These are phyloP conservation scores for Globisporangium splendens DNA, from an alignment of 352 stramenopile genomes.

Conservation along the genomic window DNA sequence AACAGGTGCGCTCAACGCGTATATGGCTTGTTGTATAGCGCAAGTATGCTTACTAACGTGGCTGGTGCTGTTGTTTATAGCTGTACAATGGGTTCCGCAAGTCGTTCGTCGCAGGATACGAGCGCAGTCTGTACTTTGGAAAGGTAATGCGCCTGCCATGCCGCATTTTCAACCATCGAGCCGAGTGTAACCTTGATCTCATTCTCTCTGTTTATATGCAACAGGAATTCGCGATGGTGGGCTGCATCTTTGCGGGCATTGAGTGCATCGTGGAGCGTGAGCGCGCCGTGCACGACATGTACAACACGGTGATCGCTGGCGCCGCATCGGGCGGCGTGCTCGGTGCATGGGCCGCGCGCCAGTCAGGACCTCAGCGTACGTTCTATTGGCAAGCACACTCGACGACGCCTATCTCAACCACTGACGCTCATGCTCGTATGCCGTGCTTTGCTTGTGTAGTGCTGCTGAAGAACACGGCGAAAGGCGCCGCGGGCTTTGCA, in stretches of 20 bases:
- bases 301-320: conserved; percentile 75
- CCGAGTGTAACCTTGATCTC: neutral
- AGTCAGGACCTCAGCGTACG: conserved; percentile 59
- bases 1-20: conserved; percentile 42
- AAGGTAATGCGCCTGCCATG: conserved; percentile 34
- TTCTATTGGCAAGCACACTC: neutral
- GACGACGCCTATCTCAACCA: neutral
- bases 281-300: conserved; percentile 68
- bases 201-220: neutral
- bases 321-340: conserved; percentile 61
- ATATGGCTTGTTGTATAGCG: conserved; percentile 1
- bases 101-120: conserved; percentile 71
- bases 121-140: conserved; percentile 85
- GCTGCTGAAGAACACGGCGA: conserved; percentile 62
- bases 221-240: conserved; percentile 82
- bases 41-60: neutral
- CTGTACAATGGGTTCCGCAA: conserved; percentile 85
- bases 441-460: conserved; percentile 29
- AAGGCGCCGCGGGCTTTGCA: conserved; percentile 75
- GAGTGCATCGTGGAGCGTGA: conserved; percentile 85
- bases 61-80: conserved; percentile 18
- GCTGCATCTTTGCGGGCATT: conserved; percentile 73
- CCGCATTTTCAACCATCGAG: neutral
- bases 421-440: neutral
- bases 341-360: conserved; percentile 62